phyloP scores from a whole-genome alignment of 192 early-diverging fungal genomes.

The Coemansia sp. region DNA sequence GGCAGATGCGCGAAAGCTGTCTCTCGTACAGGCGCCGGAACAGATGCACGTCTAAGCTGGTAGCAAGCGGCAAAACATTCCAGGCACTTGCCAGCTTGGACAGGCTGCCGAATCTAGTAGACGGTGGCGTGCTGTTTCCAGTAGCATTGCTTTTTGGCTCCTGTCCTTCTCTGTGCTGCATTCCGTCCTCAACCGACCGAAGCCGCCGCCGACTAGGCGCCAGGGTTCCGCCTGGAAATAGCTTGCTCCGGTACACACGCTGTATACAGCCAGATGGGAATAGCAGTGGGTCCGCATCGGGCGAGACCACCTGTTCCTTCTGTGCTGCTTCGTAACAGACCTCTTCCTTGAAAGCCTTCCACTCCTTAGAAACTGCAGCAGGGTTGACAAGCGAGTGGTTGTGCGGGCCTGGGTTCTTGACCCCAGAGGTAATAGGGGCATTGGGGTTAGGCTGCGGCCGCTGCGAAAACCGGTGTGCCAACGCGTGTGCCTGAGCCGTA shows the following conservation, averaged over 20 bases:
- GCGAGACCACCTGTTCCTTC: background rate
- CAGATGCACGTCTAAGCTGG: constrained; percentile 33
- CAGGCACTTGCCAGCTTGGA: constrained; percentile 40
- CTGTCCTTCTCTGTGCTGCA: background rate
- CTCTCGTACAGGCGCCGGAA: constrained; percentile 47
- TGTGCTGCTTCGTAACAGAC: constrained; percentile 11
- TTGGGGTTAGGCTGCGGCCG: background rate
- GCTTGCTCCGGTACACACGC: constrained; percentile 25
- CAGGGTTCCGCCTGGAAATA: constrained; percentile 26
- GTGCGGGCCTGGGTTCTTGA: constrained; percentile 5
- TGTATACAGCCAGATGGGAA: constrained; percentile 33
- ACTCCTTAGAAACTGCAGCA: constrained; percentile 18
- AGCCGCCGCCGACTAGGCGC: constrained; percentile 41
- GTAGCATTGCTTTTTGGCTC: background rate
- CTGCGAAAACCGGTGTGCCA: constrained; percentile 17
- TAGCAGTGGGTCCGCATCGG: background rate
- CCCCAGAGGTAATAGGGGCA: background rate
- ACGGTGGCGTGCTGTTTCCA: background rate
- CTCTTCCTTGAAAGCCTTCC: constrained; percentile 33
- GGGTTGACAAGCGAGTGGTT: constrained; percentile 18
- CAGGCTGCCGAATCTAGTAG: constrained; percentile 14
- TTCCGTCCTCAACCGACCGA: constrained; percentile 23
- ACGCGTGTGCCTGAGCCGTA: constrained; percentile 9
- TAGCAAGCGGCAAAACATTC: constrained; percentile 49
- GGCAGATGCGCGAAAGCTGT: constrained; percentile 48